Evolutionary conservation across 805 yeast genomes (phyloP), one percentile per base, ranked within the genome.

Genomic region (Myxozyma monticola): DNA sequence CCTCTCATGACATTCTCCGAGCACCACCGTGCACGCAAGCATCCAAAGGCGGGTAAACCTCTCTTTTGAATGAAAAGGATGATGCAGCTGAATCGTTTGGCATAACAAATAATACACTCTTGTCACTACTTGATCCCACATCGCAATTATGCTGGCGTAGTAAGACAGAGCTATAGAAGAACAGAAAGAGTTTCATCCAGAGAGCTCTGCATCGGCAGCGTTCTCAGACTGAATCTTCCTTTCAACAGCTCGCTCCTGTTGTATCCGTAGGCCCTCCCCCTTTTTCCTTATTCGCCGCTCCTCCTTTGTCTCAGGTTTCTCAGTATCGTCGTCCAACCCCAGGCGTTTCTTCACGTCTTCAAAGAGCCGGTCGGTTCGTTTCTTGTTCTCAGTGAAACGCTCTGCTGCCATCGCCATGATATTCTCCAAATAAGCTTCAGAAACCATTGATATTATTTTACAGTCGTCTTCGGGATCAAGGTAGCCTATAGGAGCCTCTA

Each of bases 401-500:
- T 79, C 85, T 8, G 70, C 60, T 0, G 90, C 78, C 42, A 86
- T 65, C 29, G 68, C 67, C 20, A 84, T 80, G 5, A 83, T 64
- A 34, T 79, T 61, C 9, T 69, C 50, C 22, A 87, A 64, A 59
- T 85, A 85, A 4, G 72, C 68, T 21, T 71, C 69, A 21, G 70
- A 61, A 0, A 86, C 93, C 41, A 83, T 65, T 12, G 76, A 35
- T 10, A 52, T 37, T 8, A 45, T 12, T 17, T 28, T 6, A 18
- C 36, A 37, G 18, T 48, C 44, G 21, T 38, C 28, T 59, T 1
- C 66, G 61, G 18, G 75, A 18, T 68, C 63, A 10, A 75, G 65
- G 59, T 68, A 78, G 0, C 90, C 96, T 28, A 88, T 77, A 0
- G 96, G 96, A 0, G 83, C 73, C 63, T 88, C 96, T 21, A 88